Base-by-base conservation (phyloP, 805 yeast species). In the Pichia eremophila region DNA sequence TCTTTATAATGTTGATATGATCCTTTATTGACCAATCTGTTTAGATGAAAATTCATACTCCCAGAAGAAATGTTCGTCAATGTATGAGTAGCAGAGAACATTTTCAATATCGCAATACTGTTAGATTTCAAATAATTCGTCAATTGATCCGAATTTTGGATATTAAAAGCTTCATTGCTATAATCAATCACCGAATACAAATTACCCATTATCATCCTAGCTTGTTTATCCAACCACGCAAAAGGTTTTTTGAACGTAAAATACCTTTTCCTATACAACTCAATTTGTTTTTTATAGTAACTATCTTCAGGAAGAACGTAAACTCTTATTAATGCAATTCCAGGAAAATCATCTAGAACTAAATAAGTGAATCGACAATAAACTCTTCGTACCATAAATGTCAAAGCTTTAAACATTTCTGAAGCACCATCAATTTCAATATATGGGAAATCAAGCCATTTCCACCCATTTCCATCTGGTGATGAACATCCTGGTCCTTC, bases 401-500 rank as follows among this genome's bases (percentile, higher is more conserved):
- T 61, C 27, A 80, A 52, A 43, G 73, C 74, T 4, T 50, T 41
- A 6, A 76, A 34, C 2, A 43, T 3, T 4, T 44, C 31, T 8
- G 55, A 48, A 2, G 41, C 14, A 5, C 47, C 46, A 10, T 48
- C 50, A 15, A 32, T 27, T 10, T 31, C 54, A 40, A 50, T 58
- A 50, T 56, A 65, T 17, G 75, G 75, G 10, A 75, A 64, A 51
- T 78, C 79, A 15, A 78, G 61, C 85, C 85, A 79, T 44, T 43
- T 55, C 85, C 85, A 81, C 1, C 68, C 71, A 55, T 66, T 74
- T 5, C 17, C 27, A 19, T 47, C 49, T 7, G 67, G 67, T 0
- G 74, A 68, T 10, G 47, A 49, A 0, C 65, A 34, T 0, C 74
- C 75, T 4, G 65, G 65, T 14, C 67, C 62, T 0, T 67, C 63